Evolutionary conservation across 305 asterid species (phyloP), one percentile per base, ranked within the genome.

Genomic region (Solanum aculeatissimum): DNA sequence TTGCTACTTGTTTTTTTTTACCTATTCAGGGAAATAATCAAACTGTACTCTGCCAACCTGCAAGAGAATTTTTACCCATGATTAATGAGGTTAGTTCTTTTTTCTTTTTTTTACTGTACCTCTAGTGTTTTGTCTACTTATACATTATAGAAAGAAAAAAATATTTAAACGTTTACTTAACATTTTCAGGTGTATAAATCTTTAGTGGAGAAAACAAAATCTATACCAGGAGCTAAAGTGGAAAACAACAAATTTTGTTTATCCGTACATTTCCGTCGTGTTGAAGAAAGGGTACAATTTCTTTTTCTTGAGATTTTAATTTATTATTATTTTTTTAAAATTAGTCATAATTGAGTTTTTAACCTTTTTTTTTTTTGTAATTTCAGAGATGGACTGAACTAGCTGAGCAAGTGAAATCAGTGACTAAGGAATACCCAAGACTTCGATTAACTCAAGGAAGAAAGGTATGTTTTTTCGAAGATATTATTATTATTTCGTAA

Each of bases 361-460:
- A 16, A 10, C 40, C 68, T 53, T 10, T 4, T 27, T 6, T 12
- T 54, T 43, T 43, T 53, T 49, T 18, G 12, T 79, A 84, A 45
- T 35, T 32, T 15, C 89, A 96, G 99, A 89, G 84, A 82, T 97
- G 99, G 99, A 85, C 72, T 40, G 98, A 93, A 54, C 81, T 97
- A 69, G 97, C 92, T 7, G 95, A 91, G 70, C 85, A 85, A 85
- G 98, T 94, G 14, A 91, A 89, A 89, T 60, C 89, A n/a, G 95
- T 93, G 85, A 86, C 93, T 1, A 92, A 93, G 81, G 92, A 90
- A 55, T 95, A 94, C 35, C 90, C 91, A 19, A 87, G 87, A 78
- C 96, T 97, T 9, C 85, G 89, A 83, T 18, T 95, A 70, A 91
- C 45, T 70, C 93, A 93, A 78, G 99, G 99, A 62, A 90, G 99